These are phyloP conservation scores for Thelephora terrestris DNA, from an alignment of 1,284 basidiomycete genomes.

Conservation along the genomic window DNA sequence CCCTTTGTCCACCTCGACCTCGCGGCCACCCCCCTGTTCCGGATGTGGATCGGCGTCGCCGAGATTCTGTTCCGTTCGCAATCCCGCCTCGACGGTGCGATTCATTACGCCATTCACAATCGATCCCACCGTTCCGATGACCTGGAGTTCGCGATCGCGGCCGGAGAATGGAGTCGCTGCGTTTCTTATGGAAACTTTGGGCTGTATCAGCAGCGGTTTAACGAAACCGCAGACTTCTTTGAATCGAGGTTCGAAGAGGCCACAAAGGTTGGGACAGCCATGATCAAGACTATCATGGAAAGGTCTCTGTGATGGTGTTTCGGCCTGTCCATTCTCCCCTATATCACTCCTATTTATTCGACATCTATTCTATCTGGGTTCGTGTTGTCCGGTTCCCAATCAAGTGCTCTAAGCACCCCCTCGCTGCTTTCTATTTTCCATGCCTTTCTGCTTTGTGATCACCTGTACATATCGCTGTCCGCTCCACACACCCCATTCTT, in stretches of 20 bases:
- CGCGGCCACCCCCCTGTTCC: constrained; percentile 93
- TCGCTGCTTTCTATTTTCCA: too few relatives aligned
- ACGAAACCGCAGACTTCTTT: constrained; percentile 78
- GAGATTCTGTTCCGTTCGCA: constrained; percentile 85
- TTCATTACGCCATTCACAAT: constrained; percentile 72
- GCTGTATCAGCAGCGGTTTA: constrained; percentile 77
- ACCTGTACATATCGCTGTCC: too few relatives aligned
- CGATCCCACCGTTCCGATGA: constrained; percentile 84
- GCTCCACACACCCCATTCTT: too few relatives aligned
- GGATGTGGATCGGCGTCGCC: constrained; percentile 95
- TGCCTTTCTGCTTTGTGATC: too few relatives aligned
- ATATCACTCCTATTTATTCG: too few relatives aligned
- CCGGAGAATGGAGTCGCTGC: constrained; percentile 94
- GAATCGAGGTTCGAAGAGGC: constrained; percentile 84
- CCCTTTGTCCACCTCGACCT: constrained; percentile 90
- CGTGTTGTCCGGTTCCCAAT: too few relatives aligned
- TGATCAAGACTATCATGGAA: constrained; percentile 84
- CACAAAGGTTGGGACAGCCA: constrained; percentile 72
- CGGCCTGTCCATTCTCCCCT: too few relatives aligned
- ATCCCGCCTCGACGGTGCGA: constrained; percentile 54
- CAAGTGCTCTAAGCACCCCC: too few relatives aligned
- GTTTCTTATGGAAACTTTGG: constrained; percentile 91
- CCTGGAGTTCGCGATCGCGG: constrained; percentile 89
- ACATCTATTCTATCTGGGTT: too few relatives aligned
- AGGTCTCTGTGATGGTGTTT: constrained; percentile 18